Conservation (phyloP, 768 basidiomycete species). For the Rhizopogon roseolus region DNA sequence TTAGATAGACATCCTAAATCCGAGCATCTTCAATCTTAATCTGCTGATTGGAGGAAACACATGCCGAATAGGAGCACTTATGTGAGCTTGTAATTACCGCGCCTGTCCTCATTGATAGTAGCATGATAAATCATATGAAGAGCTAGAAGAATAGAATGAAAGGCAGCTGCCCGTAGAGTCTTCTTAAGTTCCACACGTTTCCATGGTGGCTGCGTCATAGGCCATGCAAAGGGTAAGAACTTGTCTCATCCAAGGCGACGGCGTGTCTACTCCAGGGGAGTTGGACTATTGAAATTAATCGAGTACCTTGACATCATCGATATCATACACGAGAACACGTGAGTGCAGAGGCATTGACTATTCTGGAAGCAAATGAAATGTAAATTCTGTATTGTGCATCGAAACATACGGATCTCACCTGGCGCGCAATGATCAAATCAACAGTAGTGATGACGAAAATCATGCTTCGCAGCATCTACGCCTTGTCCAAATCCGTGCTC, state of each 20-base stretch:
- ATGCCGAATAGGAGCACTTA: neutral
- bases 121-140: neutral
- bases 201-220: neutral
- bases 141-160: neutral
- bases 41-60: neutral
- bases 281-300: neutral
- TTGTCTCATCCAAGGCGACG: neutral
- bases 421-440: slow-evolving; percentile 15
- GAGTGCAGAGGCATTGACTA: neutral
- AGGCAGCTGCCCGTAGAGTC: neutral
- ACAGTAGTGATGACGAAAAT: slow-evolving; percentile 32
- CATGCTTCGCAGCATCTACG: slow-evolving; percentile 33
- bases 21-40: neutral
- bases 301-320: neutral
- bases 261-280: neutral
- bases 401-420: neutral
- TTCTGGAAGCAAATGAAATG: neutral
- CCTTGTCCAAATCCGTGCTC: slow-evolving; percentile 67
- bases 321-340: slow-evolving; percentile 1
- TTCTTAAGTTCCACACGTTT: neutral
- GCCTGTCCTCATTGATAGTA: neutral
- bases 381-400: neutral
- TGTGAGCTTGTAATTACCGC: neutral
- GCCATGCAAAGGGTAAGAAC: neutral
- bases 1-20: neutral